Evolutionary conservation across 148 eudicot genomes (phyloP), one percentile per base, ranked within the genome.

Genomic region (Mesembryanthemum crystallinum): DNA sequence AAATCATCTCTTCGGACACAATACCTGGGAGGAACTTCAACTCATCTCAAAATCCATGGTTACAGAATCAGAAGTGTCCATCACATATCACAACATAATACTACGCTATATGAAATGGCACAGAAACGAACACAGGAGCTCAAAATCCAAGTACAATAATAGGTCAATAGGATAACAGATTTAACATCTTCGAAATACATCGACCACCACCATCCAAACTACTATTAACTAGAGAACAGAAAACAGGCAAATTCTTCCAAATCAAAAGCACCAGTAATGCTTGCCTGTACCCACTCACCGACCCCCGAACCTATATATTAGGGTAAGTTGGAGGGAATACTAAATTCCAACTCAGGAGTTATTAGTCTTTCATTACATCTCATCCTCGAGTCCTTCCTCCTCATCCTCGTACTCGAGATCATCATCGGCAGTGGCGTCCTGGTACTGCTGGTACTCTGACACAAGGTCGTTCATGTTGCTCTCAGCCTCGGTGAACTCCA

Each of bases 401-500:
- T 80, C 83, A 0, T 80, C 83, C 4, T 83, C 83, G 25, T 83
- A 80, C 76, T 83, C 83, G 12, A 74, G 74, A 7, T 83, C 86
- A 32, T 83, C 86, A 37, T 80, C 86, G 2, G 83, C 86, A 43
- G 78, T 79, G 8, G 83, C 86, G 45, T 83, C 83, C 76, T 83
- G 83, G 18, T 83, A 83, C 64, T 83, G 86, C 76, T 83, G 86
- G 54, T 83, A 83, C 69, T 83, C 81, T 0, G 83, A 83, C 0
- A 83, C 83, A 1, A 83, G 78, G 62, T 83, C 86, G 57, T 83
- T 75, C 85, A 88, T 89, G 73, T 91, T 91, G 75, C 93, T 89
- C 91, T 89, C 97, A 0, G 93, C 97, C 83, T 91, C 93, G 0
- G 93, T 91, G 79, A 91, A 91, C 80, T 91, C 93, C 93, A 91